Evolutionary conservation across 78 protist species (phyloP).

Genomic region (Dictyostelium brefeldianum): DNA sequence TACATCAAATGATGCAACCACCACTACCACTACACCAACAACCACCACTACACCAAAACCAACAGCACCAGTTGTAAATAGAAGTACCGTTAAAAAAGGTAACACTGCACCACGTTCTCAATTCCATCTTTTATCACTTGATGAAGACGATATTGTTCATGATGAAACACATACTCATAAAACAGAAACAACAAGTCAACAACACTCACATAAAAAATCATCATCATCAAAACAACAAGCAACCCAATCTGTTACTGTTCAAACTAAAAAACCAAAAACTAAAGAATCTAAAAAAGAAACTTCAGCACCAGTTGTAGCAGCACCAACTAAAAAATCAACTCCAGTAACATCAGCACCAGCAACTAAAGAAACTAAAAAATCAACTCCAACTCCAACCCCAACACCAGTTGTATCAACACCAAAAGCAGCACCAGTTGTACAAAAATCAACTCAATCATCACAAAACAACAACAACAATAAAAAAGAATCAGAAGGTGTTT

Average conservation of each 20-base stretch:
- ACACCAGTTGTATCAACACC: neutral
- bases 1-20: neutral
- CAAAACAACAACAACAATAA: neutral
- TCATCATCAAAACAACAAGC: neutral
- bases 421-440: neutral
- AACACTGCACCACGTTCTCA: slow-evolving; percentile 12
- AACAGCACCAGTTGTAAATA: neutral
- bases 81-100: neutral
- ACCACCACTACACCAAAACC: neutral
- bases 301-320: neutral
- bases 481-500: slow-evolving; percentile 16
- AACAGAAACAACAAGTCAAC: neutral
- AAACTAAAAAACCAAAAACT: neutral
- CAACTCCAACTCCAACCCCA: neutral
- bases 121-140: neutral
- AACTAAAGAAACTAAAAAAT: neutral
- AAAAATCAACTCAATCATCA: slow-evolving; percentile 4
- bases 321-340: neutral
- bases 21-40: neutral
- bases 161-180: neutral
- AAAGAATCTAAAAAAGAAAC: neutral
- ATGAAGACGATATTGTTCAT: neutral
- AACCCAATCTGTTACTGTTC: neutral
- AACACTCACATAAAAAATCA: neutral
- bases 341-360: neutral